Evolutionary conservation across 2,329 filamentous ascomycete genomes (phyloP), one percentile per base, ranked within the genome.

Genomic region (Talaromyces amestolkiae): DNA sequence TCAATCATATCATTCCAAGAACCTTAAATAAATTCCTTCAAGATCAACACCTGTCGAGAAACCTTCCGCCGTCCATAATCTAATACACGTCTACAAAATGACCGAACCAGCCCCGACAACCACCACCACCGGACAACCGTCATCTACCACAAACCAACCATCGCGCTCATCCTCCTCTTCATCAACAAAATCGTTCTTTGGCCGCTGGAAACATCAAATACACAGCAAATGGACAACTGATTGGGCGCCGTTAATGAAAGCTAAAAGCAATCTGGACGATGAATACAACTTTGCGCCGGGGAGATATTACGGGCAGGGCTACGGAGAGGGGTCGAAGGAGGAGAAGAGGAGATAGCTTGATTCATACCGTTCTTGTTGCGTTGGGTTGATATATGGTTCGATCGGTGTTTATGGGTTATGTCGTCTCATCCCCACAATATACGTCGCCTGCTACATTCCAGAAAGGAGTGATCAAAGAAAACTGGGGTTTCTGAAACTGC

Each of bases 171-270:
- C 53, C n/a, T 56, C 53, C 53, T 56, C 53, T 4, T 56, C 53
- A 56, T 54, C 51, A 10, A 39, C n/a, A 6, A 35, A 22, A 6
- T 66, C 64, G n/a, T 53, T 66, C 15, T 43, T 66, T 10, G 11
- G 64, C 58, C 62, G 65, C n/a, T 41, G 65, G 37, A 63, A 15
- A 39, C 54, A 58, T 33, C 56, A 58, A 17, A 41, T 65, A 33
- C 43, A 45, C 11, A 27, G 54, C 35, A 63, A 65, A 37, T 65
- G 54, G 27, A 58, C 24, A 2, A 49, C 59, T 35, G 59, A 66
- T 13, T 71, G 68, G 70, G 70, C 69, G 5, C 63, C 68, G 13
- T 24, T 71, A 53, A 69, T 70, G 67, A 66, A 67, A 15, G 69
- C 70, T n/a, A 69, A 68, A 56, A 69, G 60, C 31, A 58, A 69